These are phyloP conservation scores for Trichosporon sp. DNA, from an alignment of 1,284 basidiomycete genomes.

Conservation along the genomic window DNA sequence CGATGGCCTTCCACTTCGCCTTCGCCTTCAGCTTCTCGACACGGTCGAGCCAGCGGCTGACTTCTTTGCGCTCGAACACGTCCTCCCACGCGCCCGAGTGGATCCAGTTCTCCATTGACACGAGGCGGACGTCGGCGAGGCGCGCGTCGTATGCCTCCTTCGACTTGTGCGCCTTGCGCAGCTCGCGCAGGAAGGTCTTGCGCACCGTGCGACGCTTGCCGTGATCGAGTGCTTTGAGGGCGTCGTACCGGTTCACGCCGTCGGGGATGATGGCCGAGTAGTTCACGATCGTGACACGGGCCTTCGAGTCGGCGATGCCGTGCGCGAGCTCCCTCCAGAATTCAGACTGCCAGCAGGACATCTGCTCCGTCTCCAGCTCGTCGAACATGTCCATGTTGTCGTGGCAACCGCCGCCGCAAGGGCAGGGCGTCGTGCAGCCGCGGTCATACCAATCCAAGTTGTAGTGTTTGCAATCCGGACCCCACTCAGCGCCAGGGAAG, in stretches of 20 bases:
- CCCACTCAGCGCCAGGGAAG: background rate
- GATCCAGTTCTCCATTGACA: background rate
- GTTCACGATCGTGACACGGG: background rate
- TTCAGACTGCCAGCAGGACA: background rate
- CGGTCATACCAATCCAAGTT: background rate
- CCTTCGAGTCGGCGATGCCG: background rate
- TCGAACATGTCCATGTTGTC: background rate
- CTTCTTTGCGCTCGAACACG: background rate
- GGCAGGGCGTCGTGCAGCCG: background rate
- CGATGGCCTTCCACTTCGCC: background rate
- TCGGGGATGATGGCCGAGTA: background rate
- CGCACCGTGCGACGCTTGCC: background rate
- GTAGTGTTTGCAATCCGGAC: background rate
- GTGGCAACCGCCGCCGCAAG: background rate
- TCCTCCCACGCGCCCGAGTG: background rate
- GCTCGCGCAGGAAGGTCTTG: background rate
- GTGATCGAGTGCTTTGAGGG: background rate
- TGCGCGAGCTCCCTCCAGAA: background rate
- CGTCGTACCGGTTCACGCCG: background rate
- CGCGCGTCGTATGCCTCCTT: background rate
- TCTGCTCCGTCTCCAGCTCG: background rate
- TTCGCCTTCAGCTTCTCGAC: background rate
- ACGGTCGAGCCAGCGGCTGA: background rate
- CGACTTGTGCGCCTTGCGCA: background rate
- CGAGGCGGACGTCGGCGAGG: background rate